These are phyloP conservation scores for Penicillium sp. DNA, from an alignment of 2,329 filamentous ascomycete genomes.

Conservation along the genomic window DNA sequence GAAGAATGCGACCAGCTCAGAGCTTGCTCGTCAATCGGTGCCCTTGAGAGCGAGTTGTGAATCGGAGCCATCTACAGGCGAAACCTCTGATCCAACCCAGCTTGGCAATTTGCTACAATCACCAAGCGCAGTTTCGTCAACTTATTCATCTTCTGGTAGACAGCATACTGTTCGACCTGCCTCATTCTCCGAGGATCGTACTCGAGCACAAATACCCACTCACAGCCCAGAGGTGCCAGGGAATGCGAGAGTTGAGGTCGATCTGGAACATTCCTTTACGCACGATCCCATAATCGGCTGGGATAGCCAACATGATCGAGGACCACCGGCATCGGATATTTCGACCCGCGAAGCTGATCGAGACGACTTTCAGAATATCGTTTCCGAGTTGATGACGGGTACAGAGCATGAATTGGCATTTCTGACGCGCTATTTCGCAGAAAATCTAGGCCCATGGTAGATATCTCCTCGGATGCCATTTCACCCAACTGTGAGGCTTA, in stretches of 20 bases:
- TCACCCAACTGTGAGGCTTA: background rate
- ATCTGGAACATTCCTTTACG: background rate
- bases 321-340: slow-evolving; percentile 9
- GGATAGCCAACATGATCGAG: slow-evolving; percentile 1
- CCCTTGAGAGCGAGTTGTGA: too few relatives aligned
- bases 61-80: too few relatives aligned
- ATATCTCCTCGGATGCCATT: too few relatives aligned
- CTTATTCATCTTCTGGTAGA: too few relatives aligned
- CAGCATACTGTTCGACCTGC: too few relatives aligned
- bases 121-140: too few relatives aligned
- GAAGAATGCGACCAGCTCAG: too few relatives aligned
- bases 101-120: too few relatives aligned
- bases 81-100: too few relatives aligned
- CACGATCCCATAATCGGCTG: slow-evolving; percentile 1
- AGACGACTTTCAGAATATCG: slow-evolving; percentile 31
- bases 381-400: slow-evolving; percentile 34
- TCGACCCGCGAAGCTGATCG: slow-evolving; percentile 20
- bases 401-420: slow-evolving; percentile 36
- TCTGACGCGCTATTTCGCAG: slow-evolving; percentile 33
- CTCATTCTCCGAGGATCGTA: background rate
- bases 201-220: background rate
- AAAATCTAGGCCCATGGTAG: slow-evolving; percentile 33
- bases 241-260: slow-evolving; percentile 1
- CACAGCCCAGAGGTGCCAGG: slow-evolving; percentile 8
- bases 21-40: too few relatives aligned